phyloP scores from a whole-genome alignment of 116 monocot species.

The Posidonia oceanica region DNA sequence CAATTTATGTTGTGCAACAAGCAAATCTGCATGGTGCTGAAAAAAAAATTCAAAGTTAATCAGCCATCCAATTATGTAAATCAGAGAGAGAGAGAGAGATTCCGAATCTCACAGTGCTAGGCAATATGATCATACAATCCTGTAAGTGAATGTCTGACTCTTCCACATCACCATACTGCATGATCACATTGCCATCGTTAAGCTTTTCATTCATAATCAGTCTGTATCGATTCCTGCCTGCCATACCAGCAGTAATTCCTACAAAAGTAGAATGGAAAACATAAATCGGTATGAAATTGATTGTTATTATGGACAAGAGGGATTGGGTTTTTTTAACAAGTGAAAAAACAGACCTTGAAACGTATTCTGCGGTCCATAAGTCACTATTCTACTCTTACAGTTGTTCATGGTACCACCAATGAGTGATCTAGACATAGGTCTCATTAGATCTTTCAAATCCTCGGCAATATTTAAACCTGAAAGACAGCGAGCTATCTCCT shows the following conservation, averaged over 20 bases:
- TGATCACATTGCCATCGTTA: constrained; percentile 57
- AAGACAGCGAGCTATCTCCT: constrained; percentile 22
- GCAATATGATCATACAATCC: constrained; percentile 44
- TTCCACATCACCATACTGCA: constrained; percentile 63
- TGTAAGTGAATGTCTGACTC: constrained; percentile 29
- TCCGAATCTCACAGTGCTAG: constrained; percentile 48
- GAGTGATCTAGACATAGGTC: constrained; percentile 69
- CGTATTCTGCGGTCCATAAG: constrained; percentile 24
- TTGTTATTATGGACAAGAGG: background rate
- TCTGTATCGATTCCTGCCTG: constrained; percentile 6
- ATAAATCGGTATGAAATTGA: background rate
- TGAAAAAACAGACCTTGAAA: constrained; percentile 43
- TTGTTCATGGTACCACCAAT: constrained; percentile 56
- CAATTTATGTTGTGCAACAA: constrained; percentile 52
- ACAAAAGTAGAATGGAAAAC: background rate
- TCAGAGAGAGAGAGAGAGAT: background rate
- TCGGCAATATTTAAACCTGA: constrained; percentile 27
- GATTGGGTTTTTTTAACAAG: constrained; percentile 5
- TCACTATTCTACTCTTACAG: constrained; percentile 45
- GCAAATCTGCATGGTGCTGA: constrained; percentile 79
- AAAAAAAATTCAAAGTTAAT: constrained; percentile 7
- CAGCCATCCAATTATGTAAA: background rate
- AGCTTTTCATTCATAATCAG: constrained; percentile 50
- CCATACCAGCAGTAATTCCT: background rate
- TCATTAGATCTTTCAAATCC: constrained; percentile 37